Conservation (phyloP, 2,329 filamentous ascomycete species). For the Phyllosticta ampelicida region DNA sequence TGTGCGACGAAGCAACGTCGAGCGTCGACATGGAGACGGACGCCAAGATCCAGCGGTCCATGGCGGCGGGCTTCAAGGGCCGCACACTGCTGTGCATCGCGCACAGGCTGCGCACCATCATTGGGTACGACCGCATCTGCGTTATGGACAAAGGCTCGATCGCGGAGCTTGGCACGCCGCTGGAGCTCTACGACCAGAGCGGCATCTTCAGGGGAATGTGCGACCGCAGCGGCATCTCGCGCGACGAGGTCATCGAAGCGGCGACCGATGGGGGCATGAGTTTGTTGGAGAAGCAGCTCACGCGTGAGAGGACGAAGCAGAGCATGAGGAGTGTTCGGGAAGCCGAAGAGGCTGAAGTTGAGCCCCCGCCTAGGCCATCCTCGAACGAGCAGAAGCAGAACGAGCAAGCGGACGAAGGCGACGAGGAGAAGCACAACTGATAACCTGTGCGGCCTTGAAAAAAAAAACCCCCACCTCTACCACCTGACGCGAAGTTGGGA, state of each 20-base stretch:
- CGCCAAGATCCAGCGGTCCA: constrained; percentile 85
- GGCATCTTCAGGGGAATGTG: constrained; percentile 88
- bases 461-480: not conserved
- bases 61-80: constrained; percentile 72
- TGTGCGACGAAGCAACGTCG: constrained; percentile 93
- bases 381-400: not conserved
- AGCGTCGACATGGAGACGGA: constrained; percentile 95
- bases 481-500: not conserved
- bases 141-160: constrained; percentile 90
- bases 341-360: not conserved
- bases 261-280: constrained; percentile 1
- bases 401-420: not conserved
- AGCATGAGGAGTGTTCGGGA: not conserved
- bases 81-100: constrained; percentile 89
- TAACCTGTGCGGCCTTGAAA: not conserved
- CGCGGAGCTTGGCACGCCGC: constrained; percentile 72
- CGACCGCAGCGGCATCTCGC: constrained; percentile 66
- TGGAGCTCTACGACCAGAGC: constrained; percentile 53
- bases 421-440: not conserved
- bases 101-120: constrained; percentile 82
- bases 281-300: not conserved
- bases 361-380: not conserved
- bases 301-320: not conserved
- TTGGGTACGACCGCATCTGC: constrained; percentile 88
- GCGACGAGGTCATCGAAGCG: constrained; percentile 28